Base-by-base conservation (phyloP, 352 stramenopile genomes). In the Globisporangium perplexum region DNA sequence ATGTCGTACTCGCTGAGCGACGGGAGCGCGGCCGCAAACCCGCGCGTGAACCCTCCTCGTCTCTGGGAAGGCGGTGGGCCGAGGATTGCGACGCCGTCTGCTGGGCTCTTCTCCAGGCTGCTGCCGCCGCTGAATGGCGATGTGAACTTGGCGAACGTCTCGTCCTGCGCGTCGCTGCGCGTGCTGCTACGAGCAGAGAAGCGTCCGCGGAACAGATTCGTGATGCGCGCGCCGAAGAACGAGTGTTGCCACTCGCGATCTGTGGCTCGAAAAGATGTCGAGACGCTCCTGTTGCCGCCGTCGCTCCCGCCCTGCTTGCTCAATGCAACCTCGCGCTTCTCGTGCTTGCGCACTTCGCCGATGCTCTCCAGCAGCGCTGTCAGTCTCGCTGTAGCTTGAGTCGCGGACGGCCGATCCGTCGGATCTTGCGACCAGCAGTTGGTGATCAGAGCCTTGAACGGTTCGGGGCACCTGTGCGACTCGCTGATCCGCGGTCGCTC, bases 1-100 rank as follows among this genome's bases (percentile, higher is more conserved):
- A 31, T 67, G 45, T 84, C 74, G 56, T 83, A 87, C 57, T 90
- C 79, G 50, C 76, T 57, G 48, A 90, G 62, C n/a, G 74, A 83
- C 42, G 77, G 78, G 23, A 90, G 66, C n/a, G 70, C 63, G 42
- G 74, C 63, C 26, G 69, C 59, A 14, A 79, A 65, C 24, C 61
- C 61, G 12, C 59, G 45, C 43, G 65, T 6, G 39, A 45, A 47
- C 30, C 59, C 45, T 28, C 66, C 47, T 47, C 57, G 41, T 44
- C 58, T 22, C 17, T 49, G 52, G 23, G 45, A 36, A 14, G n/a
- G 18, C 36, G 63, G 63, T 5, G 56, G 60, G 7, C 57, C 63
- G 28, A 72, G 57, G 10, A 72, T 74, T 53, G 66, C 60, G 41
- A 67, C 66, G 46, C 48, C 33, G 14, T 43, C 41, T 0, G 24